Evolutionary conservation across 1,284 basidiomycete genomes (phyloP).

Genomic region (Papiliotrema laurentii): DNA sequence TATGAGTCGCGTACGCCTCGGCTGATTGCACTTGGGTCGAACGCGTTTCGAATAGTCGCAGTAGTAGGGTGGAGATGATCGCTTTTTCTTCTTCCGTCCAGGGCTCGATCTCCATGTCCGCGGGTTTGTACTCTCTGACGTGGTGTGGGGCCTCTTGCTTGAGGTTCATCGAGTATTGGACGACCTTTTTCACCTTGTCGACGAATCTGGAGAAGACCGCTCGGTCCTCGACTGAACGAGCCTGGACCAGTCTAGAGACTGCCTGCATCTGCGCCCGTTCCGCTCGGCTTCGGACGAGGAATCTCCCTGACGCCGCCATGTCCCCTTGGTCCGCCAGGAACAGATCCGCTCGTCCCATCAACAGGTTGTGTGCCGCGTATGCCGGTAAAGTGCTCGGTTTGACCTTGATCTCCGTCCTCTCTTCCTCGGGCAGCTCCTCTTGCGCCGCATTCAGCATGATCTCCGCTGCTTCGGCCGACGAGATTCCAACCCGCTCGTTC

Average conservation of each 20-base stretch:
- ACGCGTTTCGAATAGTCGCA: slow-evolving; percentile 59
- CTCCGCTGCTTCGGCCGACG: slow-evolving; percentile 31
- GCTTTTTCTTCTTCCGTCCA: slow-evolving; percentile 60
- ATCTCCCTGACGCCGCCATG: slow-evolving; percentile 58
- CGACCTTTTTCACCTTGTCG: slow-evolving; percentile 55
- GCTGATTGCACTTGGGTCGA: slow-evolving; percentile 65
- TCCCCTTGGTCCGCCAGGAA: slow-evolving; percentile 57
- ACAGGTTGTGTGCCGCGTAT: slow-evolving; percentile 67
- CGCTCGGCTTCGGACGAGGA: slow-evolving; percentile 63
- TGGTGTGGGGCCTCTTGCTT: slow-evolving; percentile 22
- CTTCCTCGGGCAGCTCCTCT: not conserved
- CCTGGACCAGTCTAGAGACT: slow-evolving; percentile 56
- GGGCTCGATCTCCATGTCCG: slow-evolving; percentile 20
- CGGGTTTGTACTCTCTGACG: slow-evolving; percentile 19
- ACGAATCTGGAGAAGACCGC: slow-evolving; percentile 58
- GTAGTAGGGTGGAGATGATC: slow-evolving; percentile 64
- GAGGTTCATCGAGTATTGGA: slow-evolving; percentile 39
- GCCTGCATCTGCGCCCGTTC: slow-evolving; percentile 59
- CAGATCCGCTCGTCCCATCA: slow-evolving; percentile 62
- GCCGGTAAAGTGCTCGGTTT: slow-evolving; percentile 31
- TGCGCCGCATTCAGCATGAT: slow-evolving; percentile 18
- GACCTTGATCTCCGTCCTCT: slow-evolving; percentile 7
- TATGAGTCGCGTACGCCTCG: slow-evolving; percentile 53
- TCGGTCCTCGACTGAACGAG: slow-evolving; percentile 25
- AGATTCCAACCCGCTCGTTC: slow-evolving; percentile 14